Evolutionary conservation across 352 stramenopile species (phyloP).

Genomic region (Phytophthora boehmeriae): DNA sequence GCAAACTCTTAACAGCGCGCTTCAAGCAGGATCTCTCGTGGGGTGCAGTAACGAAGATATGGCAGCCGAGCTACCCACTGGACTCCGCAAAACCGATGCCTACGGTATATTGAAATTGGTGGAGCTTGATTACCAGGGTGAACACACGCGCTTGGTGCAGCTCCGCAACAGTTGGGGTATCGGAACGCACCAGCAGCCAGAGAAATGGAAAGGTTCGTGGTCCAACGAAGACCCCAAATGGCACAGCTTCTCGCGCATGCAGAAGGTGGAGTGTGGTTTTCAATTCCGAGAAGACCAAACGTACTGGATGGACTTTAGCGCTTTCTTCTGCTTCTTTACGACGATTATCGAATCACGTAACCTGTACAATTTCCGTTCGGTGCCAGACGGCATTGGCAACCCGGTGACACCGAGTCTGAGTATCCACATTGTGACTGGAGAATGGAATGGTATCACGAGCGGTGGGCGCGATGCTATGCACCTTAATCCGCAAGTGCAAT

Average conservation of each 20-base stretch:
- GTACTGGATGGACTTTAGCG: slow-evolving; percentile 85
- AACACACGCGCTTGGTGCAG: slow-evolving; percentile 64
- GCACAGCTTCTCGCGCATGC: slow-evolving; percentile 69
- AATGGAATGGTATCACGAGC: slow-evolving; percentile 85
- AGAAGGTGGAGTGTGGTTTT: slow-evolving; percentile 80
- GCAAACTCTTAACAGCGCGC: slow-evolving; percentile 45
- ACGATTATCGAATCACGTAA: slow-evolving; percentile 80
- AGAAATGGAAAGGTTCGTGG: slow-evolving; percentile 77
- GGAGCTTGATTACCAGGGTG: slow-evolving; percentile 70
- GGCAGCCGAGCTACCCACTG: slow-evolving; percentile 61
- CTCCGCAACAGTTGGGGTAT: slow-evolving; percentile 85
- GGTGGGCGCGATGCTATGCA: slow-evolving; percentile 83
- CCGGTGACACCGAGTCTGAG: slow-evolving; percentile 60
- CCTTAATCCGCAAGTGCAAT: slow-evolving; percentile 85
- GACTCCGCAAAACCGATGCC: slow-evolving; percentile 68
- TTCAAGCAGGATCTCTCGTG: slow-evolving; percentile 70
- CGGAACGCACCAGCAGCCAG: slow-evolving; percentile 57
- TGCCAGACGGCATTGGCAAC: slow-evolving; percentile 68
- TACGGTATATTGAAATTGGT: slow-evolving; percentile 82
- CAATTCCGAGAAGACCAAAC: slow-evolving; percentile 82
- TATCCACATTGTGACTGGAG: slow-evolving; percentile 72
- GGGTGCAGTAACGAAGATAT: slow-evolving; percentile 78
- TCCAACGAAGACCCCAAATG: slow-evolving; percentile 73
- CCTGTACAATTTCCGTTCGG: slow-evolving; percentile 82
- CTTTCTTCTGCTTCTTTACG: slow-evolving; percentile 83